phyloP scores from a whole-genome alignment of 176 grass and related monocot genomes.

The Musa itinerans region DNA sequence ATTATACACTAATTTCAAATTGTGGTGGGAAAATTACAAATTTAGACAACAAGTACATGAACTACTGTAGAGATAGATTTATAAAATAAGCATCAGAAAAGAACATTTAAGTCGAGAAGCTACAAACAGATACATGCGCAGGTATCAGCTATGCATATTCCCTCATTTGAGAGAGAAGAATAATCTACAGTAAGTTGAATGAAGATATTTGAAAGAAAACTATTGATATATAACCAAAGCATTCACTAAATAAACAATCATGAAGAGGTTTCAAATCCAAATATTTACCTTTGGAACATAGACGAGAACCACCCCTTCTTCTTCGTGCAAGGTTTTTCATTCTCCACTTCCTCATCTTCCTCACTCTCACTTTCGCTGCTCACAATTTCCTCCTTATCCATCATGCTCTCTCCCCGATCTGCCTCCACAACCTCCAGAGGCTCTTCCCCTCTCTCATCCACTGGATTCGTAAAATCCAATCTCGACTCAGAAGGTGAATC shows the following conservation, averaged over 20 bases:
- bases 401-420: slow-evolving; percentile 72
- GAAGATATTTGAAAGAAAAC: too few relatives aligned
- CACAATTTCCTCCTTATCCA: slow-evolving; percentile 81
- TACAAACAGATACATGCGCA: too few relatives aligned
- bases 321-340: slow-evolving; percentile 28
- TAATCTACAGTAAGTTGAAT: too few relatives aligned
- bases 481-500: slow-evolving; percentile 43
- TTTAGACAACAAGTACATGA: too few relatives aligned
- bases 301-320: slow-evolving; percentile 91
- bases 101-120: too few relatives aligned
- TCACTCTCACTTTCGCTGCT: slow-evolving; percentile 69
- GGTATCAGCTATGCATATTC: too few relatives aligned
- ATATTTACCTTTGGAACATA: slow-evolving; percentile 74
- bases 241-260: background rate
- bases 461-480: slow-evolving; percentile 72
- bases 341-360: slow-evolving; percentile 39
- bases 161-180: too few relatives aligned
- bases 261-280: background rate
- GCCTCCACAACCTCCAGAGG: slow-evolving; percentile 20
- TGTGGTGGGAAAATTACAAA: background rate
- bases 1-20: background rate
- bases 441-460: slow-evolving; percentile 69
- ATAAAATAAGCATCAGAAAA: too few relatives aligned
- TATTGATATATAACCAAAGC: background rate
- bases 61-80: too few relatives aligned